Evolutionary conservation across 1,139 yeast species (phyloP).

Genomic region (Scheffersomyces parashehatae): DNA sequence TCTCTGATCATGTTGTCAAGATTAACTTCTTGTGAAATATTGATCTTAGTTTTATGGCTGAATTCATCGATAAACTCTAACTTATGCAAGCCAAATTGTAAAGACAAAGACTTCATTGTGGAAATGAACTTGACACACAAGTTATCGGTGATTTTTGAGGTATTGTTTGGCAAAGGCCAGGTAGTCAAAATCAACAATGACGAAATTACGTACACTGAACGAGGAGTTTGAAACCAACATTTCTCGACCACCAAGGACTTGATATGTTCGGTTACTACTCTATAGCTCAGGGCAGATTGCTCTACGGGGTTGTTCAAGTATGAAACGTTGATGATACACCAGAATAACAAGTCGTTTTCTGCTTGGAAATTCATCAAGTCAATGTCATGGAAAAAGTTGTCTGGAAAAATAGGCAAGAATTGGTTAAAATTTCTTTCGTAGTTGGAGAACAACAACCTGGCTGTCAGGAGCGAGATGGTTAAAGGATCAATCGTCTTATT

Average conservation of each 20-base stretch:
- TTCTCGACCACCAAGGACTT: constrained; percentile 42
- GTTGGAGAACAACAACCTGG: constrained; percentile 27
- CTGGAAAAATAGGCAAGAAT: constrained; percentile 44
- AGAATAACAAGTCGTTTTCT: constrained; percentile 42
- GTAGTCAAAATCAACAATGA: constrained; percentile 46
- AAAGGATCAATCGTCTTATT: constrained; percentile 18
- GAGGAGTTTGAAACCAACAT: constrained; percentile 49
- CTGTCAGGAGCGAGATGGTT: constrained; percentile 28
- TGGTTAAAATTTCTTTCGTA: constrained; percentile 35
- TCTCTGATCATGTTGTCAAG: constrained; percentile 41
- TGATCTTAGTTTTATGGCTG: constrained; percentile 43
- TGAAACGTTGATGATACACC: constrained; percentile 43
- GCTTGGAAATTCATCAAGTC: constrained; percentile 21
- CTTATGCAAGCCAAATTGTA: constrained; percentile 48
- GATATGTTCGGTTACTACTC: constrained; percentile 31
- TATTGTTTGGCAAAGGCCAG: constrained; percentile 45
- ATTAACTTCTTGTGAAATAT: constrained; percentile 33
- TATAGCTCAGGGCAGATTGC: constrained; percentile 20
- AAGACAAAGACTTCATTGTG: constrained; percentile 40
- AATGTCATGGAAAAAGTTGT: constrained; percentile 31
- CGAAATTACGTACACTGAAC: constrained; percentile 42
- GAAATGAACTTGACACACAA: constrained; percentile 41
- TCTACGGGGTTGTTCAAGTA: constrained; percentile 23
- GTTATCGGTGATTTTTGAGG: constrained; percentile 35
- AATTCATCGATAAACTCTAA: constrained; percentile 45